A percentile compares a stretch with the other conserved stretches of the same genome.
phyloP scores from a whole-genome alignment of 1,284 basidiomycete genomes.

The Ganoderma sinense region DNA sequence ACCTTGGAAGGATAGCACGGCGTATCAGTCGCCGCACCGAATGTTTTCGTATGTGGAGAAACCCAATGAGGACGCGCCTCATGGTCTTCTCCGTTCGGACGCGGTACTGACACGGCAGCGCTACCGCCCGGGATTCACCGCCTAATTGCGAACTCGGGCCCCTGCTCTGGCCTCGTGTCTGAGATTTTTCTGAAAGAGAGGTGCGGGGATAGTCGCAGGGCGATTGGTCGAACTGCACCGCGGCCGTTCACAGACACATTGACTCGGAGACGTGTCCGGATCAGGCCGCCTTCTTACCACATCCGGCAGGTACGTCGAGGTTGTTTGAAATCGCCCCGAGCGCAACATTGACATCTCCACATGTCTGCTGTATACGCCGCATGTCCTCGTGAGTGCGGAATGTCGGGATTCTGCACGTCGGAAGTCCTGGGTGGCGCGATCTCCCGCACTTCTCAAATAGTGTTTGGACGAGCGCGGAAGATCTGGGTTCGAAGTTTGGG shows the following conservation, averaged over 20 bases:
- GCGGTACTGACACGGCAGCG: background rate
- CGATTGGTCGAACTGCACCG: background rate
- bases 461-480: background rate
- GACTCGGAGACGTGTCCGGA: conserved; percentile 14
- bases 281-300: conserved; percentile 15
- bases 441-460: background rate
- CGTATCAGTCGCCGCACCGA: background rate
- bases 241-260: conserved; percentile 9
- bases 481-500: conserved; percentile 11
- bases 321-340: background rate
- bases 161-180: conserved; percentile 2
- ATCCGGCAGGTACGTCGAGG: conserved; percentile 5
- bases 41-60: background rate
- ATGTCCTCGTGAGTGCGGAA: conserved; percentile 13
- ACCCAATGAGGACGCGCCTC: background rate
- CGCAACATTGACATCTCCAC: background rate
- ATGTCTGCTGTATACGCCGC: background rate
- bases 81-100: background rate
- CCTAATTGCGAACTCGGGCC: background rate
- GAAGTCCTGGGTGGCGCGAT: conserved; percentile 4
- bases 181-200: background rate
- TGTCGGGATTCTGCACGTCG: background rate
- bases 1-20: background rate
- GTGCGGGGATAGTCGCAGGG: conserved; percentile 1
- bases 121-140: background rate